These are phyloP conservation scores for Diutina sp. DNA, from an alignment of 1,139 yeast genomes.

Conservation along the genomic window DNA sequence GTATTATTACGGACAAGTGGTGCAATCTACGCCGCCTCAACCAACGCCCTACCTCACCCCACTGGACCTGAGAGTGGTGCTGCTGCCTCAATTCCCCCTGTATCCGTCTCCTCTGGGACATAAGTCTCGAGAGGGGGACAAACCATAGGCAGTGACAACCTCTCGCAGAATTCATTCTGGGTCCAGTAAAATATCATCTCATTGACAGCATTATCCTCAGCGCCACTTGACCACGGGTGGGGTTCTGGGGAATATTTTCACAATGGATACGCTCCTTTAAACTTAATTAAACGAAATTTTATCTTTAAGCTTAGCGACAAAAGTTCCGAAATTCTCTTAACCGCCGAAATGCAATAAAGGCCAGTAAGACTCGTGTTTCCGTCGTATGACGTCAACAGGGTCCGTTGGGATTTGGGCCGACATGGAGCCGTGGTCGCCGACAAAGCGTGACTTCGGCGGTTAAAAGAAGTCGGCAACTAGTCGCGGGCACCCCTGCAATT, in stretches of 20 bases:
- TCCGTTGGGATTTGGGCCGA: not conserved
- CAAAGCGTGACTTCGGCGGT: not conserved
- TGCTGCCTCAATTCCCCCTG: slow-evolving; percentile 1
- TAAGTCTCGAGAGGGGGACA: not conserved
- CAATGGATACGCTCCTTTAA: not conserved
- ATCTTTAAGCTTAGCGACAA: not conserved
- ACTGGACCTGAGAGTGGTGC: not conserved
- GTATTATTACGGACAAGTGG: not conserved
- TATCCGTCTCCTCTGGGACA: not conserved
- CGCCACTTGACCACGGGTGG: not conserved
- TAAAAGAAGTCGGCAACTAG: not conserved
- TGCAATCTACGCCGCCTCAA: not conserved
- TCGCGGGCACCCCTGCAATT: not conserved
- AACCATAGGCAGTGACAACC: not conserved
- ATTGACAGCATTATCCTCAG: not conserved
- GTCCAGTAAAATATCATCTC: not conserved
- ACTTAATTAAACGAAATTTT: too few relatives aligned
- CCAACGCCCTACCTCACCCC: slow-evolving; percentile 1
- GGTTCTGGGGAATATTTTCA: not conserved
- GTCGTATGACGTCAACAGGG: not conserved
- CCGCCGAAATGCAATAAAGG: too few relatives aligned
- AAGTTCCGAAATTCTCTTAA: not conserved
- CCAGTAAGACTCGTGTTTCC: not conserved
- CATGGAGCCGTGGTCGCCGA: not conserved
- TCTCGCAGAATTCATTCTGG: not conserved